Evolutionary conservation across 2,329 filamentous ascomycete genomes (phyloP), one percentile per base, ranked within the genome.

Genomic region (Penicillium sp.): DNA sequence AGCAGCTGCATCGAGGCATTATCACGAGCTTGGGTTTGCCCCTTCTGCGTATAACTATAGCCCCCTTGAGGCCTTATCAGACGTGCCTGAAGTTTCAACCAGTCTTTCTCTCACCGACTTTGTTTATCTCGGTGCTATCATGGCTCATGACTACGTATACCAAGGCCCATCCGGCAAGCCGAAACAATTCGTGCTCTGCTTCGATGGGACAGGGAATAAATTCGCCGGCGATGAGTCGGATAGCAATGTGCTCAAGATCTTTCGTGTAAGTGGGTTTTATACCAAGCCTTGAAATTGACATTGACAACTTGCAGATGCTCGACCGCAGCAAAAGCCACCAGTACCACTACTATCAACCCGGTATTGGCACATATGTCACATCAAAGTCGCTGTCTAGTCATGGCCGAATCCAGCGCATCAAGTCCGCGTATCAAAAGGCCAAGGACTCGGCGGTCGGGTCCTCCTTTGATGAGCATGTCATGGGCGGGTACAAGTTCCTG

Each of bases 401-500:
- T 50, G 64, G 68, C 22, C 61, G 65, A 18, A 57, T 71, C 19
- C 65, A 69, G 47, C 65, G 69, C 47, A 83, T 86, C 52, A 89
- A 89, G 58, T 68, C 65, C 13, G 65, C 64, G 22, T 70, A 70
- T 45, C 49, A 65, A 25, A 71, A 71, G 49, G 67, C 68, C 41
- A 70, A 70, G 43, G 88, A 93, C 66, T 88, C 86, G 3, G 88
- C 88, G 9, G 70, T 95, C 52, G 89, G 89, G 1, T 86, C 86
- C 0, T 89, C 85, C 0, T 92, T 95, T 56, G 87, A 87, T 57
- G 79, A 89, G 49, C 88, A 93, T 70, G 88, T 93, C 10, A 87
- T 93, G 59, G 88, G 84, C 7, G 88, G 87, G 1, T 93, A 93
- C 69, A 83, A 84, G 46, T 89, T 91, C 65, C 74, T 89, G 38